phyloP scores from a whole-genome alignment of 495 filamentous ascomycete genomes.

The Alectoria sarmentosa region DNA sequence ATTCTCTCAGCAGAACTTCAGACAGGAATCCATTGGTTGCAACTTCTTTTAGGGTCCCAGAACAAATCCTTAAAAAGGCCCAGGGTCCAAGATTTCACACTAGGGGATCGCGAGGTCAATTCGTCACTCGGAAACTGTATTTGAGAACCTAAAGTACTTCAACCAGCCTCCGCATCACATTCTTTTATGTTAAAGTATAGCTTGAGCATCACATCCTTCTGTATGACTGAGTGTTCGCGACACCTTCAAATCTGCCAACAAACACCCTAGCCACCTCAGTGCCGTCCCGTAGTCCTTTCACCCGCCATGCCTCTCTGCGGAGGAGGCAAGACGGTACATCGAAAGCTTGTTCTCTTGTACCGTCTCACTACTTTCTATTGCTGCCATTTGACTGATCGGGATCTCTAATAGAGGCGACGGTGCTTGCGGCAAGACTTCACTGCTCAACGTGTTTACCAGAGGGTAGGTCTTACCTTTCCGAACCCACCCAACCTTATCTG shows the following conservation, averaged over 20 bases:
- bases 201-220: not conserved
- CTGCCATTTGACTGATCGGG: constrained; percentile 23
- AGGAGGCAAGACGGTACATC: constrained; percentile 74
- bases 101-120: not conserved
- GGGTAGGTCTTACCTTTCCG: constrained; percentile 51
- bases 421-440: constrained; percentile 94
- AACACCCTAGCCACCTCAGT: not conserved
- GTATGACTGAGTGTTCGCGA: not conserved
- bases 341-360: constrained; percentile 95
- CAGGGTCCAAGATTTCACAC: not conserved
- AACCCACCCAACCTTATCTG: constrained; percentile 8
- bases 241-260: not conserved
- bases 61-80: not conserved
- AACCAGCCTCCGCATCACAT: constrained; percentile 2
- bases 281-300: constrained; percentile 6
- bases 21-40: not conserved
- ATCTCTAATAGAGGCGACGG: constrained; percentile 68
- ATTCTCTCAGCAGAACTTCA: not conserved
- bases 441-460: constrained; percentile 97
- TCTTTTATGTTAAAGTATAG: constrained; percentile 1
- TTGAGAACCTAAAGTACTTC: not conserved
- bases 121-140: not conserved
- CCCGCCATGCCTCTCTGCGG: constrained; percentile 46
- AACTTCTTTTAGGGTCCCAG: not conserved
- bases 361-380: constrained; percentile 32